Conservation (phyloP, 2,329 filamentous ascomycete genomes). For the Pseudogymnoascus sp. region DNA sequence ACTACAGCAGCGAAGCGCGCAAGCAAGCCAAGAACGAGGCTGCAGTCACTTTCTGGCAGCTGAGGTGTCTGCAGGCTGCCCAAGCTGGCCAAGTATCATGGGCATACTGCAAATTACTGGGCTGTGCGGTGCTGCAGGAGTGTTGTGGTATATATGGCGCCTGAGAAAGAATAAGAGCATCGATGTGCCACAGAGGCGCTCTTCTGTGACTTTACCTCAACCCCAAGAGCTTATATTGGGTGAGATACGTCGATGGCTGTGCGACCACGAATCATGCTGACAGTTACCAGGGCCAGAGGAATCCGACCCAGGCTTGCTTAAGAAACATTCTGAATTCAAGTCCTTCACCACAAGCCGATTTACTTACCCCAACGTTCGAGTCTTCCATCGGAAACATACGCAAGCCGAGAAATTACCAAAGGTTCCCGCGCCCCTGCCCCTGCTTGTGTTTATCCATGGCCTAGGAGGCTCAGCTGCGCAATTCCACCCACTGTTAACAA, state of each 20-base stretch:
- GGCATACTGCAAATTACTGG: slow-evolving; percentile 1
- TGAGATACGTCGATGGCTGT: background rate
- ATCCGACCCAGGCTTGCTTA: slow-evolving; percentile 67
- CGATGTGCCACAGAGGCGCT: background rate
- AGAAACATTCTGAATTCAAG: slow-evolving; percentile 61
- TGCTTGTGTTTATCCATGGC: slow-evolving; percentile 87
- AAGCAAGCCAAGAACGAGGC: background rate
- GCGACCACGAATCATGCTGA: background rate
- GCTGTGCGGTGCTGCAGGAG: background rate
- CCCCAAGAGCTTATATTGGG: background rate
- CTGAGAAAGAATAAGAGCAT: background rate
- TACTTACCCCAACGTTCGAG: slow-evolving; percentile 66
- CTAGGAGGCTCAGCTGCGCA: slow-evolving; percentile 87
- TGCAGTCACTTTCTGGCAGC: background rate
- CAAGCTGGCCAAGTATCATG: background rate
- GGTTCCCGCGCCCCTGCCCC: slow-evolving; percentile 63
- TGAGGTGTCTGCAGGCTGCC: background rate
- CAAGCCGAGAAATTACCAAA: slow-evolving; percentile 74
- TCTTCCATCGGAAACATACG: slow-evolving; percentile 75
- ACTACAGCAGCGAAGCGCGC: background rate
- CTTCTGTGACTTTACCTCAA: background rate
- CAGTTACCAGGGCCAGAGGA: slow-evolving; percentile 21
- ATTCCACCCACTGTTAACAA: slow-evolving; percentile 72
- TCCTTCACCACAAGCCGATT: slow-evolving; percentile 61
- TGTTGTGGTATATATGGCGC: slow-evolving; percentile 3